phyloP scores from a whole-genome alignment of 2,329 filamentous ascomycete species.

The Colletotrichum godetiae region DNA sequence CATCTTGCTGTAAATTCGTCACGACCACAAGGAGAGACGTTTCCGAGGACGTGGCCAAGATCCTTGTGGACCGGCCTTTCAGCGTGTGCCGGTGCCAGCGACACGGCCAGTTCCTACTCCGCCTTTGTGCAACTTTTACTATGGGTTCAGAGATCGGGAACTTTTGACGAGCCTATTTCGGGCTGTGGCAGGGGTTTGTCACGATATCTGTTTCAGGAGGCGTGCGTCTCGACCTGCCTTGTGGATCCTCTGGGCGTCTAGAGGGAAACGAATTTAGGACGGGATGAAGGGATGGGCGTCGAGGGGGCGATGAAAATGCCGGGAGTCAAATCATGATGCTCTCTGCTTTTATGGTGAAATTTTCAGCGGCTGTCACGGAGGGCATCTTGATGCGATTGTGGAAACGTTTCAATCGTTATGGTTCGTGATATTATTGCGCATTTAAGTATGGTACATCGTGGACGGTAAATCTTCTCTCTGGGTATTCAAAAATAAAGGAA shows the following conservation, averaged over 20 bases:
- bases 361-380: not conserved
- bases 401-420: not conserved
- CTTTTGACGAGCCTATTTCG: not conserved
- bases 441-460: not conserved
- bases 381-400: not conserved
- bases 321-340: not conserved
- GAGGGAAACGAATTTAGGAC: not conserved
- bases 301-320: not conserved
- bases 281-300: not conserved
- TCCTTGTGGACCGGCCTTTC: not conserved
- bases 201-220: conserved; percentile 1
- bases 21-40: not conserved
- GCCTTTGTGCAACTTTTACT: not conserved
- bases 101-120: not conserved
- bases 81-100: not conserved
- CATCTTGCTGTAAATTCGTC: too few relatives aligned
- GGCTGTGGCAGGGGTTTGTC: not conserved
- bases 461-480: not conserved
- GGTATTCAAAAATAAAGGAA: not conserved
- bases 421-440: not conserved
- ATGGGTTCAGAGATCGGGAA: not conserved
- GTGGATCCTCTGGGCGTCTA: not conserved
- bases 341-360: not conserved
- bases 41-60: not conserved
- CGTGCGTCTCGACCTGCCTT: not conserved